These are phyloP conservation scores for Zygoascus bituminiphila DNA, from an alignment of 805 yeast species.

Conservation along the genomic window DNA sequence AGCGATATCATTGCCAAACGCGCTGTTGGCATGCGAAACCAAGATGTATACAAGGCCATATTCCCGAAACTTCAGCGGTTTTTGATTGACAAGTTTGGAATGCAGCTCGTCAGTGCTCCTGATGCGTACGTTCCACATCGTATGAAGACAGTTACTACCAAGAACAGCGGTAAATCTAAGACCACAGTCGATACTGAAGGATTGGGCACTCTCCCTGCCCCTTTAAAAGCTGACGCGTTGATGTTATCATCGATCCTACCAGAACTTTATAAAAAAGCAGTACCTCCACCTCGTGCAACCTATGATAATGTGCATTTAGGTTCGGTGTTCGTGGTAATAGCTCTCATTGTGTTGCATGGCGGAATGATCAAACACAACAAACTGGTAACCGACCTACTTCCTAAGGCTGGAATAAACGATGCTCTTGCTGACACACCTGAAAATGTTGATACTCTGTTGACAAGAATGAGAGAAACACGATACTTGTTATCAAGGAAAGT, in stretches of 20 bases:
- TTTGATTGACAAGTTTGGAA: constrained; percentile 7
- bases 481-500: neutral
- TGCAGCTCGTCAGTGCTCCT: constrained; percentile 11
- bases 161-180: neutral
- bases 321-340: neutral
- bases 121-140: constrained; percentile 2
- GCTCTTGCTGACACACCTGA: neutral
- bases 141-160: neutral
- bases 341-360: constrained; percentile 1
- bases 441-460: neutral
- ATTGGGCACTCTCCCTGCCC: neutral
- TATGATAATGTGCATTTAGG: neutral
- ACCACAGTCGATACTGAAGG: neutral
- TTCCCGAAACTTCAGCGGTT: constrained; percentile 5
- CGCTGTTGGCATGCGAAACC: neutral
- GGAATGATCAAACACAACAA: neutral
- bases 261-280: neutral
- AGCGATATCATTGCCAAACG: neutral
- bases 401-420: neutral
- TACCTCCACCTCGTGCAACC: neutral
- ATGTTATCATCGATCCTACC: neutral
- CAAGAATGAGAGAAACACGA: neutral
- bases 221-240: neutral
- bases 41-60: neutral
- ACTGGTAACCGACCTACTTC: neutral